phyloP scores from a whole-genome alignment of 257 asterid genomes.

The Fraxinus excelsior region DNA sequence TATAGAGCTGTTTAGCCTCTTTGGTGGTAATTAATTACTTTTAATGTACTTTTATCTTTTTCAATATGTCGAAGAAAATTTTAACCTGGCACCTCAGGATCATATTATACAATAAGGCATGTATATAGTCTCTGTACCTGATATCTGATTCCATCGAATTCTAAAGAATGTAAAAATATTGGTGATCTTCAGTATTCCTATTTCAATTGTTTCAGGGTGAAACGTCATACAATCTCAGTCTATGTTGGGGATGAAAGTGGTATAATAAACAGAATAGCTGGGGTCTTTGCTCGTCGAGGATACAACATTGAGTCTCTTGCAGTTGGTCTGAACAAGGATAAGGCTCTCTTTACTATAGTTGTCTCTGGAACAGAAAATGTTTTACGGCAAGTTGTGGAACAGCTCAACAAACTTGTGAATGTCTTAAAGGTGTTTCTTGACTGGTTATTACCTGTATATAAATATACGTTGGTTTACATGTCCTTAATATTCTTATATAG shows the following conservation, averaged over 20 bases:
- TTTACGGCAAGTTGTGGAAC: slow-evolving; percentile 78
- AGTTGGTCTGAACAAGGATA: slow-evolving; percentile 84
- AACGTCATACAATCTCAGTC: slow-evolving; percentile 76
- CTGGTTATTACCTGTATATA: slow-evolving; percentile 3
- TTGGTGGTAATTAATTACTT: background rate
- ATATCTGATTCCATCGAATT: background rate
- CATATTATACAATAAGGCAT: background rate
- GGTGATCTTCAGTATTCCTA: background rate
- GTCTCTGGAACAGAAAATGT: slow-evolving; percentile 77
- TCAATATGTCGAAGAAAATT: background rate
- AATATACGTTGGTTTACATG: slow-evolving; percentile 1
- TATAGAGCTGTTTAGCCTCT: background rate
- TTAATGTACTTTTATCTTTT: background rate
- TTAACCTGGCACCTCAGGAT: background rate
- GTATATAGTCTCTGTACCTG: background rate
- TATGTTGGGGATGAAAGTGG: slow-evolving; percentile 95
- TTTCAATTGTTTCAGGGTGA: slow-evolving; percentile 45
- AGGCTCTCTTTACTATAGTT: slow-evolving; percentile 83
- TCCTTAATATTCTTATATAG: background rate
- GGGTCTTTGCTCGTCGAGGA: slow-evolving; percentile 88
- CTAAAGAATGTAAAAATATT: background rate
- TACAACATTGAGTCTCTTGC: slow-evolving; percentile 91
- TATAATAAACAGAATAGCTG: slow-evolving; percentile 84
- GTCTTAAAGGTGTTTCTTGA: slow-evolving; percentile 60
- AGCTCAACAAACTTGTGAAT: slow-evolving; percentile 79